Percentiles rank a stretch among this genome's conserved stretches.
phyloP scores from a whole-genome alignment of 2,329 filamentous ascomycete species.

The Monosporascus cannonballus region DNA sequence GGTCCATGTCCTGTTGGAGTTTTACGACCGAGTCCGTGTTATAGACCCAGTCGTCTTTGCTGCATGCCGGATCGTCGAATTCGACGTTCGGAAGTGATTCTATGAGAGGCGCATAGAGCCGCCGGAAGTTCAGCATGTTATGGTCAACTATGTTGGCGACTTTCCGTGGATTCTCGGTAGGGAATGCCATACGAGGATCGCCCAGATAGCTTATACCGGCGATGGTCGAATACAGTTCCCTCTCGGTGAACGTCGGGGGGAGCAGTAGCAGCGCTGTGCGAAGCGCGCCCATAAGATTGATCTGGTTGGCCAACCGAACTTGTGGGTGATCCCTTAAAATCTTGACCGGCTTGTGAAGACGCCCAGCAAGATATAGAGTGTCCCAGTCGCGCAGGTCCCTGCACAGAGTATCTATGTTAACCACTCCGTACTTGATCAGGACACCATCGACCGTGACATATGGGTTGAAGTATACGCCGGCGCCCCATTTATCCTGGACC shows the following conservation, averaged over 20 bases:
- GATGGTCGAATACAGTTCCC: conserved; percentile 83
- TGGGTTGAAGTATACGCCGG: conserved; percentile 96
- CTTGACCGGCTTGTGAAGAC: conserved; percentile 92
- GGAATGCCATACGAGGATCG: conserved; percentile 89
- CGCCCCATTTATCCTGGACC: conserved; percentile 82
- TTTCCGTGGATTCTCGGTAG: conserved; percentile 86
- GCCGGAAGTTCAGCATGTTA: conserved; percentile 86
- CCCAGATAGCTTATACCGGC: conserved; percentile 90
- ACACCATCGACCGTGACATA: conserved; percentile 93
- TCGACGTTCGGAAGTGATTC: conserved; percentile 82
- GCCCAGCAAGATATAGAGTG: conserved; percentile 90
- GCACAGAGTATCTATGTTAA: conserved; percentile 85
- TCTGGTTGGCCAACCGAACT: conserved; percentile 89
- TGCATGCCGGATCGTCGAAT: conserved; percentile 62
- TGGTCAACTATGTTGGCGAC: conserved; percentile 90
- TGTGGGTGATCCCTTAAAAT: conserved; percentile 90
- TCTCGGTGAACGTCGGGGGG: conserved; percentile 77
- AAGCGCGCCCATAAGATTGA: conserved; percentile 87
- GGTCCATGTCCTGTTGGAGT: conserved; percentile 87
- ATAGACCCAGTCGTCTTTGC: conserved; percentile 54
- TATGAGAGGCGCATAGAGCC: conserved; percentile 84
- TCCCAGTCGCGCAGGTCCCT: conserved; percentile 86
- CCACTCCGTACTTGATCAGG: conserved; percentile 96
- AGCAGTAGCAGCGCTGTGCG: conserved; percentile 84
- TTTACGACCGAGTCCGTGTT: conserved; percentile 58